A percentile compares a stretch with the other conserved stretches of the same genome.
Evolutionary conservation across 139 green algal genomes (phyloP).

Genomic region (Tetraselmis striata): DNA sequence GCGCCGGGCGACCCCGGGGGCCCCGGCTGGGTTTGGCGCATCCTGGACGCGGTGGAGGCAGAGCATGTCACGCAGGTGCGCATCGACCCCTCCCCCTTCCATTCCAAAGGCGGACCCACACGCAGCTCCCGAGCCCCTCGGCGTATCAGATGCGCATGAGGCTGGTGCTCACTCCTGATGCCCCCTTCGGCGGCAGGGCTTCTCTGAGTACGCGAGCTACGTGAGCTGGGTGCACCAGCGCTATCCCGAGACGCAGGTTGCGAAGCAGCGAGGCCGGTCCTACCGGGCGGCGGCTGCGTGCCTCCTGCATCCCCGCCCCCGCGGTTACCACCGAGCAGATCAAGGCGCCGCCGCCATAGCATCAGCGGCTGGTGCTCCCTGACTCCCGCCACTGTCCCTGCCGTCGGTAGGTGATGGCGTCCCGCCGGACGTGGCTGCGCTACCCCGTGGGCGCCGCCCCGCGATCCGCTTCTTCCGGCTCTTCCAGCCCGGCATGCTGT

Average conservation of each 20-base stretch:
- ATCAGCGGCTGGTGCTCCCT: not conserved
- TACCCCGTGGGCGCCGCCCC: slow-evolving; percentile 14
- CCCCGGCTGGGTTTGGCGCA: slow-evolving; percentile 31
- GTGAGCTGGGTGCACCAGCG: slow-evolving; percentile 35
- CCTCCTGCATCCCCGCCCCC: not conserved
- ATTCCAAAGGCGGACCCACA: no score
- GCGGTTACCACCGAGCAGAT: not conserved
- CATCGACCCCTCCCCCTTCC: not conserved
- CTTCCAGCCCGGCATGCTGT: slow-evolving; percentile 5
- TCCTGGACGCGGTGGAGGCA: slow-evolving; percentile 18
- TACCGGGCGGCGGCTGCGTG: not conserved
- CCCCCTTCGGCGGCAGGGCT: slow-evolving; percentile 13
- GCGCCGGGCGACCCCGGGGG: not conserved
- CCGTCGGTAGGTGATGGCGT: not conserved
- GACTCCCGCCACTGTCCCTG: no score
- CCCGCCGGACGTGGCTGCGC: slow-evolving; percentile 22
- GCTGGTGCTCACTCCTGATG: not conserved
- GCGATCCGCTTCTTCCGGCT: slow-evolving; percentile 13
- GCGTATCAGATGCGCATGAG: not conserved
- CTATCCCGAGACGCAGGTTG: slow-evolving; percentile 23
- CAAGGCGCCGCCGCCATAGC: not conserved
- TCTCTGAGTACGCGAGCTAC: slow-evolving; percentile 48
- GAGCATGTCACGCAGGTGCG: not conserved
- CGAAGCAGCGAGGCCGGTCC: not conserved
- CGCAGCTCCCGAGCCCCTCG: no score